These are phyloP conservation scores for Lipomyces chichibuensis DNA, from an alignment of 805 yeast species.

Conservation along the genomic window DNA sequence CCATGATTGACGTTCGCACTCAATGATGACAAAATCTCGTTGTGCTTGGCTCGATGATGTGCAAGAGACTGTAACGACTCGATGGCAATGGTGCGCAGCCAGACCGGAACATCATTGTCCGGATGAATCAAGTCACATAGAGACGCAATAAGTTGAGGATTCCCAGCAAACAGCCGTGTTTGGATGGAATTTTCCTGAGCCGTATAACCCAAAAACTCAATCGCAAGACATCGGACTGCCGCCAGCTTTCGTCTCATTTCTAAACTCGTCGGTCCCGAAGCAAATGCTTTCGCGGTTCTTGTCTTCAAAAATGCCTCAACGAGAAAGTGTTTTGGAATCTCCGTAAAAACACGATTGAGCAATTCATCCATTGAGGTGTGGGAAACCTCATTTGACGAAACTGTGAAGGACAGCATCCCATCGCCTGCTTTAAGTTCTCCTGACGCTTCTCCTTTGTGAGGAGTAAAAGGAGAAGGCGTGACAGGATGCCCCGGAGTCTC, in stretches of 20 bases:
- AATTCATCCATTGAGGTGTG: slow-evolving; percentile 45
- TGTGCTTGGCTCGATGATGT: slow-evolving; percentile 66
- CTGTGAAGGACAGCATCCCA: slow-evolving; percentile 55
- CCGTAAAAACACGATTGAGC: slow-evolving; percentile 31
- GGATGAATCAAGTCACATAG: slow-evolving; percentile 75
- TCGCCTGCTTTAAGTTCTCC: slow-evolving; percentile 26
- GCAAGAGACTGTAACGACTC: slow-evolving; percentile 72
- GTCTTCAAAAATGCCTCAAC: slow-evolving; percentile 64
- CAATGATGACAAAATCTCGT: slow-evolving; percentile 73
- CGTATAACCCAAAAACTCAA: slow-evolving; percentile 64
- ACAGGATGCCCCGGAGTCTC: slow-evolving; percentile 14
- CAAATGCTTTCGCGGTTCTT: slow-evolving; percentile 72
- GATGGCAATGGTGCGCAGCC: slow-evolving; percentile 61
- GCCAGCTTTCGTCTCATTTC: slow-evolving; percentile 62
- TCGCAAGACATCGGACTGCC: slow-evolving; percentile 65
- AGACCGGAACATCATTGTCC: slow-evolving; percentile 57
- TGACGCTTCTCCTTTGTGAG: slow-evolving; percentile 2
- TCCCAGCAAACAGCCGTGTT: slow-evolving; percentile 68
- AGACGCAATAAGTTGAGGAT: slow-evolving; percentile 69
- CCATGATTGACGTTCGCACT: slow-evolving; percentile 92
- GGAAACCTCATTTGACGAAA: slow-evolving; percentile 61
- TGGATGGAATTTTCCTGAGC: slow-evolving; percentile 62
- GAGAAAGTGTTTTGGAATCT: slow-evolving; percentile 63
- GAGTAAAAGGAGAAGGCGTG: slow-evolving; percentile 20
- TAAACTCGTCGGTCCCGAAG: slow-evolving; percentile 57